Evolutionary conservation across 768 basidiomycete species (phyloP).

Genomic region (Podaxis sp.): DNA sequence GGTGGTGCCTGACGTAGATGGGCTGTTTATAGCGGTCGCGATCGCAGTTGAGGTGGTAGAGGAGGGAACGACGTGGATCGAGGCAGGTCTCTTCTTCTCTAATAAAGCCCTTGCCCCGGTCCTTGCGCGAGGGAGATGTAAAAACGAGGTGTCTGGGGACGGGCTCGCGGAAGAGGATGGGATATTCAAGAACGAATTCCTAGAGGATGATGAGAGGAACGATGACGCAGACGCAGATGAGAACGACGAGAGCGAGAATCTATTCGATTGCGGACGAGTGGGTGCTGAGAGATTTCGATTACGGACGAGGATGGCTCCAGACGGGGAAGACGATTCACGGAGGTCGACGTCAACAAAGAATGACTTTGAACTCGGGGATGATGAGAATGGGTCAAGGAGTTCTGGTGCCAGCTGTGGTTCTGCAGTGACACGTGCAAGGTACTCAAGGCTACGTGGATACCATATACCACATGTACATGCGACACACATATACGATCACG

Average conservation of each 20-base stretch:
- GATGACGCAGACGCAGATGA: conserved; percentile 23
- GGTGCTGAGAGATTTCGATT: conserved; percentile 43
- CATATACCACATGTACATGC: background rate
- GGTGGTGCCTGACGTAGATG: background rate
- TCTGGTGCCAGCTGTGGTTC: background rate
- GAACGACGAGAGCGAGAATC: conserved; percentile 24
- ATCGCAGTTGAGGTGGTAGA: background rate
- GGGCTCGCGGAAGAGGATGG: background rate
- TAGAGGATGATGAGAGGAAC: conserved; percentile 17
- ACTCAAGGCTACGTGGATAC: conserved; percentile 4
- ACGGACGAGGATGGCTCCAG: conserved; percentile 23
- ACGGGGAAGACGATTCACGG: conserved; percentile 13
- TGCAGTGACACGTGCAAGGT: background rate
- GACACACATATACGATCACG: background rate
- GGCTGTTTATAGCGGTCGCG: background rate
- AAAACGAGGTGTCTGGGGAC: conserved; percentile 19
- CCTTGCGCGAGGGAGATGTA: background rate
- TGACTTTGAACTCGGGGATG: conserved; percentile 41
- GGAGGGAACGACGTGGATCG: conserved; percentile 27
- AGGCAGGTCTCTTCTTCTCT: conserved; percentile 25
- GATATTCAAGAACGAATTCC: background rate
- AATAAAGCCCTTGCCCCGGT: conserved; percentile 16
- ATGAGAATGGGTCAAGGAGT: conserved; percentile 39
- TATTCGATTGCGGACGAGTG: conserved; percentile 35
- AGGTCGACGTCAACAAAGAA: conserved; percentile 40